Percentiles rank a stretch among this genome's conserved stretches.
Evolutionary conservation across 768 basidiomycete genomes (phyloP).

Genomic region (Tricholomella constricta): DNA sequence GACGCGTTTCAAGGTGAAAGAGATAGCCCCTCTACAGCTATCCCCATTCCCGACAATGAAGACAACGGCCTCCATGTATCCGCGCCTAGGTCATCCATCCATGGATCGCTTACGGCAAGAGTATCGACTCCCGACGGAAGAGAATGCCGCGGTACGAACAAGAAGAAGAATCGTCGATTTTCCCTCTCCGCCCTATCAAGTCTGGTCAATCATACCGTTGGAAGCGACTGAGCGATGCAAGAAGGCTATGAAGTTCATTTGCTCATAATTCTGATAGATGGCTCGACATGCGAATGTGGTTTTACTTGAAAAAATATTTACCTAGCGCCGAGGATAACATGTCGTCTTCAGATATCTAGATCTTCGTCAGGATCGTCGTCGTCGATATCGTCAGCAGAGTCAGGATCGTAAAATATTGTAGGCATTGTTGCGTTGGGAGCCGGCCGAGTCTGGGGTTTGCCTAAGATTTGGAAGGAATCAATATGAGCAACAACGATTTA

Average conservation of each 20-base stretch:
- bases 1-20: background rate
- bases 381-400: conserved; percentile 92
- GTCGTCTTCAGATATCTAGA: conserved; percentile 64
- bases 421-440: conserved; percentile 27
- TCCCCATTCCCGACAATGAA: background rate
- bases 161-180: conserved; percentile 29
- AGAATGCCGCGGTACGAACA: background rate
- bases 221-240: background rate
- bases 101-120: background rate
- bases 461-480: conserved; percentile 24
- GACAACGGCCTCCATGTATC: background rate
- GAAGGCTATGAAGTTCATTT: background rate
- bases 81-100: background rate
- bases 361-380: conserved; percentile 97
- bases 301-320: too few relatives aligned
- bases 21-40: background rate
- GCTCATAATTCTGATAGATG: background rate
- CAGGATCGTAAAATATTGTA: conserved; percentile 86
- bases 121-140: background rate
- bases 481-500: background rate
- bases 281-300: background rate
- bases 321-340: background rate
- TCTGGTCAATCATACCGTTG: conserved; percentile 13
- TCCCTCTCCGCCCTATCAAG: conserved; percentile 34
- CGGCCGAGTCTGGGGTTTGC: conserved; percentile 30